A percentile compares a stretch with the other conserved stretches of the same genome.
phyloP scores from a whole-genome alignment of 2,329 filamentous ascomycete species.

The Samsoniella hepiali region DNA sequence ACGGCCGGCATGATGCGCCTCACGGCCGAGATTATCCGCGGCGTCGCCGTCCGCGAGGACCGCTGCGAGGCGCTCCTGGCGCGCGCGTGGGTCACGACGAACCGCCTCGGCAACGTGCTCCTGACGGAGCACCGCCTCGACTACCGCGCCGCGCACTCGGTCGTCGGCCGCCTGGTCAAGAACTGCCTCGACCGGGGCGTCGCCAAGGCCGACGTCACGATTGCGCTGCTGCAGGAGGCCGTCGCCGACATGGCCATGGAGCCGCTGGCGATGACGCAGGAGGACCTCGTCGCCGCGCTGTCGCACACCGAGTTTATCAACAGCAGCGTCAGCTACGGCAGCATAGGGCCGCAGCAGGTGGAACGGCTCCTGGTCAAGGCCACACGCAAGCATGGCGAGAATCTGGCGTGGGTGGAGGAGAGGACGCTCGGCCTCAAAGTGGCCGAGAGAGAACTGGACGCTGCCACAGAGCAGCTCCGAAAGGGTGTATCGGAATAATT shows the following conservation, averaged over 20 bases:
- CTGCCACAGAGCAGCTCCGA: not conserved
- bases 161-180: constrained; percentile 8
- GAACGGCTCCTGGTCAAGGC: constrained; percentile 4
- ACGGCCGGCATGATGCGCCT: constrained; percentile 1
- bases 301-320: constrained; percentile 8
- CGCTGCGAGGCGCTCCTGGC: constrained; percentile 7
- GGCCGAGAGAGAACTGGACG: not conserved
- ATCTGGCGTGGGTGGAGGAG: not conserved
- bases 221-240: constrained; percentile 10
- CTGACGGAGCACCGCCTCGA: not conserved
- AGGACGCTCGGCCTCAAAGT: not conserved
- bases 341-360: constrained; percentile 6
- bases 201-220: not conserved
- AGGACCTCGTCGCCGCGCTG: constrained; percentile 25
- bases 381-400: not conserved
- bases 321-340: constrained; percentile 8
- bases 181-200: constrained; percentile 6
- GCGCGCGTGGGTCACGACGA: constrained; percentile 13
- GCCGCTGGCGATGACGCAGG: constrained; percentile 29
- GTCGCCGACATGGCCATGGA: constrained; percentile 27
- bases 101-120: constrained; percentile 8
- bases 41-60: not conserved
- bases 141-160: constrained; percentile 6
- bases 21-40: not conserved
- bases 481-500: not conserved